phyloP scores from a whole-genome alignment of 129 eudicot species.

The Cynara cardunculus region DNA sequence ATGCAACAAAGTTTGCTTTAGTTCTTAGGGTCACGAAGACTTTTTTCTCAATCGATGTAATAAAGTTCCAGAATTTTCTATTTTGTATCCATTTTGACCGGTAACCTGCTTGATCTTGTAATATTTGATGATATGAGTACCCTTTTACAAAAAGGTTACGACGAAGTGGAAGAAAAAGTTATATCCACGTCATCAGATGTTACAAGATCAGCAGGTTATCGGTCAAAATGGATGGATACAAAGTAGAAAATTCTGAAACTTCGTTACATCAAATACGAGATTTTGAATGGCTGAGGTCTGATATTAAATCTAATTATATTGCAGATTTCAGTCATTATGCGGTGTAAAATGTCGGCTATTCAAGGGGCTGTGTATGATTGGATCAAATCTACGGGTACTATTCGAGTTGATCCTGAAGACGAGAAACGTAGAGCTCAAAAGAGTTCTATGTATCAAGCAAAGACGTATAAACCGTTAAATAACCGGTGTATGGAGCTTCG shows the following conservation, averaged over 20 bases:
- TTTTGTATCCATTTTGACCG: background rate
- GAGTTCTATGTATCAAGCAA: conserved; percentile 62
- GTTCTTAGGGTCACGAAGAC: background rate
- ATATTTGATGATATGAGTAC: no score
- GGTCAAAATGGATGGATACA: background rate
- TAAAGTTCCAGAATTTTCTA: no score
- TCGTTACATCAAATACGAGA: background rate
- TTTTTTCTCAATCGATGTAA: background rate
- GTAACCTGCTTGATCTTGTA: background rate
- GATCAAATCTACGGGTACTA: conserved; percentile 88
- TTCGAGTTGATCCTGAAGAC: conserved; percentile 92
- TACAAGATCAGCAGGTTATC: background rate
- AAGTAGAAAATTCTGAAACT: background rate
- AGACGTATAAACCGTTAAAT: conserved; percentile 50
- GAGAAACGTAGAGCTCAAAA: conserved; percentile 56
- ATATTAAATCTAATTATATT: conserved; percentile 1
- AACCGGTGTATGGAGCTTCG: conserved; percentile 98
- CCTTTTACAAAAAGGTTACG: no score
- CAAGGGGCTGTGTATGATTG: conserved; percentile 89
- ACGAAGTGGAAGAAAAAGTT: background rate
- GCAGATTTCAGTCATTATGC: conserved; percentile 82
- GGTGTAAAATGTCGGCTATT: conserved; percentile 89
- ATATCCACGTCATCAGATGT: background rate
- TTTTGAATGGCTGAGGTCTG: background rate
- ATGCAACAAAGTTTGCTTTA: no score